A percentile compares a stretch with the other conserved stretches of the same genome.
phyloP scores from a whole-genome alignment of 1,284 basidiomycete species.

The Polyporus tsugae region DNA sequence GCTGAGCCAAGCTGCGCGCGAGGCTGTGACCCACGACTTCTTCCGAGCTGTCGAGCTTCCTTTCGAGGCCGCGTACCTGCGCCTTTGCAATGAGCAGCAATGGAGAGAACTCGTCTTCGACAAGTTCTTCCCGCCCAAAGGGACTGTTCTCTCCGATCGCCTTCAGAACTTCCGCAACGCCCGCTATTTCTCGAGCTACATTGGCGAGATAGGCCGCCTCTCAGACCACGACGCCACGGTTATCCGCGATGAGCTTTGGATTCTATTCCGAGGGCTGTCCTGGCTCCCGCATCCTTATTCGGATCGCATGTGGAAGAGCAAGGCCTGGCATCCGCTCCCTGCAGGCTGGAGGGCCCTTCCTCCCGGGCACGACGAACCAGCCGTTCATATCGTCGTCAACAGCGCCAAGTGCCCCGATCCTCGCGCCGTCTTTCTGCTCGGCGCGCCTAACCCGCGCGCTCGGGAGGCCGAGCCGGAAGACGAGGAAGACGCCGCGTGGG shows the following conservation, averaged over 20 bases:
- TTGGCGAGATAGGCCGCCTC: neutral
- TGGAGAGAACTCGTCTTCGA: neutral
- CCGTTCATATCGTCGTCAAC: neutral
- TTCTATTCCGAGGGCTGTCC: neutral
- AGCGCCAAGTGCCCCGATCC: neutral
- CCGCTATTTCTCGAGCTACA: neutral
- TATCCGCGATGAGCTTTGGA: neutral
- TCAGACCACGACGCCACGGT: neutral
- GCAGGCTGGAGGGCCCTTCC: neutral
- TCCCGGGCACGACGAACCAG: neutral
- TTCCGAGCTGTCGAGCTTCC: neutral
- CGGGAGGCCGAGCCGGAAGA: neutral
- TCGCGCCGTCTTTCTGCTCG: neutral
- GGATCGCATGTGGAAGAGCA: neutral
- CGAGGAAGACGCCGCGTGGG: neutral
- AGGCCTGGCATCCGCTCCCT: neutral
- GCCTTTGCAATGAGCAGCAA: neutral
- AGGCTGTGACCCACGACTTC: neutral
- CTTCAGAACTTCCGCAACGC: neutral
- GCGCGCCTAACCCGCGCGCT: neutral
- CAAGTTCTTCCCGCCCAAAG: constrained; percentile 1
- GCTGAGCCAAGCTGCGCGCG: neutral
- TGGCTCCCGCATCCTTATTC: neutral
- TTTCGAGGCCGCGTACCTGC: neutral
- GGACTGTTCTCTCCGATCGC: neutral